Evolutionary conservation across 306 rosid genomes (phyloP).

Genomic region (Argentina anserina): DNA sequence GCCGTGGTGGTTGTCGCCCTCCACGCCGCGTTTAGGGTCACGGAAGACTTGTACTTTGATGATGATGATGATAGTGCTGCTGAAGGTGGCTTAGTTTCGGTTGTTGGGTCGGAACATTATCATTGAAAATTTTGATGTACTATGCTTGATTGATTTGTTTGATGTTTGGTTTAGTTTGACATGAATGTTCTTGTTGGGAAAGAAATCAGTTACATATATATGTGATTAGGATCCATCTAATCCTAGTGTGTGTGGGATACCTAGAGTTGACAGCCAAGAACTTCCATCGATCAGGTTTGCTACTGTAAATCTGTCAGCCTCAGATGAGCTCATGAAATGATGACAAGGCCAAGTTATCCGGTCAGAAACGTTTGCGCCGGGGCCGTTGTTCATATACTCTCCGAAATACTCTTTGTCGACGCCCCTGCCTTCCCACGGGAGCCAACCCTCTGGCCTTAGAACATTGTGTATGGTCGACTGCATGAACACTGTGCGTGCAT

Average conservation of each 20-base stretch:
- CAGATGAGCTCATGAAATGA: background rate
- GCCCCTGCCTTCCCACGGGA: too few relatives aligned
- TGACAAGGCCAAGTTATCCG: background rate
- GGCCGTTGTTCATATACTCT: too few relatives aligned
- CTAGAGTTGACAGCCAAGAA: slow-evolving; percentile 1
- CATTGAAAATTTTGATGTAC: background rate
- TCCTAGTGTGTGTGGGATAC: background rate
- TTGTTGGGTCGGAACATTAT: slow-evolving; percentile 36
- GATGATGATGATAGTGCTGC: slow-evolving; percentile 42
- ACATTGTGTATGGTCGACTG: background rate
- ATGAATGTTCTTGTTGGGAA: too few relatives aligned
- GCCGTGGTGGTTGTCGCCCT: slow-evolving; percentile 37
- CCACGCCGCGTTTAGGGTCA: slow-evolving; percentile 47
- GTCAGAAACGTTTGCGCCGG: background rate
- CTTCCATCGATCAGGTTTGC: slow-evolving; percentile 6
- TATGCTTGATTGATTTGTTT: background rate
- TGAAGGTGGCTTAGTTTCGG: slow-evolving; percentile 41
- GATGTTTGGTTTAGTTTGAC: too few relatives aligned
- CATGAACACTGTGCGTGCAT: slow-evolving; percentile 1
- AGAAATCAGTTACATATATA: too few relatives aligned
- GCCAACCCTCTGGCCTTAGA: background rate
- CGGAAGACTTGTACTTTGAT: slow-evolving; percentile 47
- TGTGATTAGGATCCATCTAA: background rate
- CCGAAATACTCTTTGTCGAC: too few relatives aligned
- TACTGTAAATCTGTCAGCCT: slow-evolving; percentile 6